A percentile compares a stretch with the other conserved stretches of the same genome.
Conservation (phyloP, 768 basidiomycete species). For the Boletus rex-veris region DNA sequence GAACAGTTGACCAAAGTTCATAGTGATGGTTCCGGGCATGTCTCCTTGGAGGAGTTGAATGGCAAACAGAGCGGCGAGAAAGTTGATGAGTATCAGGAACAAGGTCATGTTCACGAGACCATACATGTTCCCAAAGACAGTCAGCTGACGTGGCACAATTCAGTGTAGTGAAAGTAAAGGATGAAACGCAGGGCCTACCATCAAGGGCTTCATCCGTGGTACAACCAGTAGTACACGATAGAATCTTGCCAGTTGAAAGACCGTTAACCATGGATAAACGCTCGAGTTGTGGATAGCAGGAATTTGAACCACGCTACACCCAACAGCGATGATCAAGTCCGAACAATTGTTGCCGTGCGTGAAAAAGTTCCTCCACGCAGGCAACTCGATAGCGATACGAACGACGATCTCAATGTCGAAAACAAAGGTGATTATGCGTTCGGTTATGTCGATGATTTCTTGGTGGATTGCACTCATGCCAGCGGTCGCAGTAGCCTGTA, state of each 20-base stretch:
- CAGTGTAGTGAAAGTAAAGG: conserved; percentile 1
- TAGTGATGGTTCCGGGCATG: conserved; percentile 43
- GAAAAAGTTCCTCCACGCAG: conserved; percentile 82
- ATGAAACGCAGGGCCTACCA: conserved; percentile 44
- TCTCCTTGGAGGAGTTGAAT: conserved; percentile 88
- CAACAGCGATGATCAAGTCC: conserved; percentile 73
- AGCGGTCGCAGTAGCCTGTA: conserved; percentile 68
- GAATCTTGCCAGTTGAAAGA: conserved; percentile 82
- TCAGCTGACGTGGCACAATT: conserved; percentile 47
- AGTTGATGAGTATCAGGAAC: conserved; percentile 89
- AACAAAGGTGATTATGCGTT: conserved; percentile 71
- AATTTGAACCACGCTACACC: conserved; percentile 77
- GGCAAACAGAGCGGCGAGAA: conserved; percentile 76
- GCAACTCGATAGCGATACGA: conserved; percentile 65
- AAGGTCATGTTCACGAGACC: conserved; percentile 88
- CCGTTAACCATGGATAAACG: conserved; percentile 85
- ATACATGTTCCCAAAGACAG: conserved; percentile 88
- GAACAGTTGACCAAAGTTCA: conserved; percentile 81
- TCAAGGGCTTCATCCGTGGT: conserved; percentile 82
- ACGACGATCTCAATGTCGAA: conserved; percentile 89
- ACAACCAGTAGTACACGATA: conserved; percentile 90
- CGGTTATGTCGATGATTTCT: conserved; percentile 57
- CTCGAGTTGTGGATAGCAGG: conserved; percentile 62
- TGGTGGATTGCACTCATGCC: conserved; percentile 45
- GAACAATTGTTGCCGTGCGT: conserved; percentile 57